Conservation (phyloP, 148 eudicot genomes). For the Simmondsia chinensis region DNA sequence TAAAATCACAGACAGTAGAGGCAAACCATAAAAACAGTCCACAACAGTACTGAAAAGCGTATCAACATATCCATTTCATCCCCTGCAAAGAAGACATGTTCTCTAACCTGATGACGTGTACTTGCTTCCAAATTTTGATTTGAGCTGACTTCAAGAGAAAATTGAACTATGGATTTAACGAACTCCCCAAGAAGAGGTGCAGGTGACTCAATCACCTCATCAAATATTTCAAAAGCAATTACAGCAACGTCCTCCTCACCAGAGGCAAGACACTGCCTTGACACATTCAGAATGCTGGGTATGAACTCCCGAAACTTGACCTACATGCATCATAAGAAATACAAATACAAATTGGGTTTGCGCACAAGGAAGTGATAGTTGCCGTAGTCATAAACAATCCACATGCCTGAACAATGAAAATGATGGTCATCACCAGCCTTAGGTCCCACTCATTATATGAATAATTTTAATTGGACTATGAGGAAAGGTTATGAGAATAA, state of each 20-base stretch:
- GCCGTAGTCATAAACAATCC: not conserved
- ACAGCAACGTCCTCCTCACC: conserved; percentile 95
- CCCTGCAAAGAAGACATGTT: not conserved
- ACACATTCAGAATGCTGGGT: conserved; percentile 90
- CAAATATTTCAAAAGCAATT: conserved; percentile 97
- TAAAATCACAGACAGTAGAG: too few species aligned
- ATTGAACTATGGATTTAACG: conserved; percentile 89
- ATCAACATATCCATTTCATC: too few species aligned
- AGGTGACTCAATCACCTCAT: conserved; percentile 95
- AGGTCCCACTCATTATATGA: too few species aligned
- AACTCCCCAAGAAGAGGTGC: conserved; percentile 98
- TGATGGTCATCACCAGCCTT: too few species aligned
- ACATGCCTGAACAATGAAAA: too few species aligned
- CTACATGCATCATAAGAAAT: conserved; percentile 22
- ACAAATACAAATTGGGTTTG: too few species aligned
- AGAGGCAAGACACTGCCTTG: conserved; percentile 89
- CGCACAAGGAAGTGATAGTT: too few species aligned
- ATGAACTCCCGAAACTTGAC: conserved; percentile 81
- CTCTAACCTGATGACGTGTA: conserved; percentile 86
- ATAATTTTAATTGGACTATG: too few species aligned
- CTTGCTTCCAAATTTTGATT: conserved; percentile 63
- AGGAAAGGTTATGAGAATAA: too few species aligned
- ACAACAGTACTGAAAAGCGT: too few species aligned
- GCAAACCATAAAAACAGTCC: too few species aligned
- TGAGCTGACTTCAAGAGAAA: conserved; percentile 93